Conservation (phyloP, 2,329 filamentous ascomycete species). For the Xylaria sp. region DNA sequence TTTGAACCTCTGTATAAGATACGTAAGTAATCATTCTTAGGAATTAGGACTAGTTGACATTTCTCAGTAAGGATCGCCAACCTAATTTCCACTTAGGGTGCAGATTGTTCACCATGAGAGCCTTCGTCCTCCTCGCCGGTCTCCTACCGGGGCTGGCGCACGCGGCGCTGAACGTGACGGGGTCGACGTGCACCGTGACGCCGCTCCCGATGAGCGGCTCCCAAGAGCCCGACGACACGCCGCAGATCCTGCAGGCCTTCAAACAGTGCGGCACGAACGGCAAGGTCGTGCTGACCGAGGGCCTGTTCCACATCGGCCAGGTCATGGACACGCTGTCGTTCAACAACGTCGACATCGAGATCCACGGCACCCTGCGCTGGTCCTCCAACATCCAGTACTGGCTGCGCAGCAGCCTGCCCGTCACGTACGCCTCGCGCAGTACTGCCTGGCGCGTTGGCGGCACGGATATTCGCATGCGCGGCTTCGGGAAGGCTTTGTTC, state of each 20-base stretch:
- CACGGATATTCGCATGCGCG: constrained; percentile 59
- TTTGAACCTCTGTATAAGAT: not conserved
- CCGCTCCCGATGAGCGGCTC: constrained; percentile 39
- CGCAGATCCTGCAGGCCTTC: constrained; percentile 63
- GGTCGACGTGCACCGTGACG: constrained; percentile 48
- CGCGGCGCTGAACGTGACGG: constrained; percentile 44
- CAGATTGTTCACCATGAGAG: constrained; percentile 23
- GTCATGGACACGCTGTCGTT: constrained; percentile 62
- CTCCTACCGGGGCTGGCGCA: constrained; percentile 32
- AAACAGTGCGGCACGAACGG: constrained; percentile 60
- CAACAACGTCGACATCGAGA: constrained; percentile 59
- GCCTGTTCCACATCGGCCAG: constrained; percentile 59
- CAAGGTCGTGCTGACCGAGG: constrained; percentile 61
- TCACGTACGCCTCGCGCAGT: constrained; percentile 62
- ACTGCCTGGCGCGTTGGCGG: constrained; percentile 64
- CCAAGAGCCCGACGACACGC: constrained; percentile 57
- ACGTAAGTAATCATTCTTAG: too few species aligned
- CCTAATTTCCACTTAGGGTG: not conserved
- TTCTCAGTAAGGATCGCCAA: too few species aligned
- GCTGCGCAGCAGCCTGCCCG: constrained; percentile 57
- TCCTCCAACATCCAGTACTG: constrained; percentile 58
- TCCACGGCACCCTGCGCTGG: constrained; percentile 59
- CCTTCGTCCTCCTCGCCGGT: constrained; percentile 28
- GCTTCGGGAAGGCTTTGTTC: constrained; percentile 60
- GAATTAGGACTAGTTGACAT: too few species aligned